Conservation (phyloP, 1,284 basidiomycete genomes). For the Porodaedalea pini region DNA sequence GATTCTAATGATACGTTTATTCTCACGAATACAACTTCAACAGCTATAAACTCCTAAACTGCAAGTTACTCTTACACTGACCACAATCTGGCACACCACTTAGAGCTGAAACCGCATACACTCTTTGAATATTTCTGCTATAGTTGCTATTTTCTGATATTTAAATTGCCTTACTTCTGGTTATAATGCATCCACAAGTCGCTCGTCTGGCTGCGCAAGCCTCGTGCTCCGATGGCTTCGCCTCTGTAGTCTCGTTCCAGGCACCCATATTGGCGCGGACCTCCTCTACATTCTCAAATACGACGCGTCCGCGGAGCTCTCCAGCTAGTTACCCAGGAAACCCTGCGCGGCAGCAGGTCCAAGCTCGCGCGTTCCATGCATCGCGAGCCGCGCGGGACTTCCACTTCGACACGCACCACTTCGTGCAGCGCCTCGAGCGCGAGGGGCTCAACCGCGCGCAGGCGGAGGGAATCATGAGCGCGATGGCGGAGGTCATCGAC, state of each 20-base stretch:
- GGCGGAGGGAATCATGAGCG: conserved; percentile 92
- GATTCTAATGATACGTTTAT: too few species aligned
- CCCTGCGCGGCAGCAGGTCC: background rate
- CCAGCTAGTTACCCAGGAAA: too few species aligned
- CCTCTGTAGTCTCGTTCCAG: background rate
- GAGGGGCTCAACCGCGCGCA: conserved; percentile 86
- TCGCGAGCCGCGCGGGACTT: conserved; percentile 37
- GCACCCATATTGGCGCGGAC: background rate
- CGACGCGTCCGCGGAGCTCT: background rate
- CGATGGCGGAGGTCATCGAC: conserved; percentile 92
- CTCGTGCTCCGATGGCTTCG: background rate
- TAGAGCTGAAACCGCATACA: background rate
- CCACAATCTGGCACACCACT: too few species aligned
- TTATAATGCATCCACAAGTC: background rate
- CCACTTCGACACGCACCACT: conserved; percentile 93
- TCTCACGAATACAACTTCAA: background rate
- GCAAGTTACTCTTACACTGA: too few species aligned
- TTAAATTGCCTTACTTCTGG: too few species aligned
- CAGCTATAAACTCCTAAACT: background rate
- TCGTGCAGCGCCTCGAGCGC: conserved; percentile 83
- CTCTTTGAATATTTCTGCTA: background rate
- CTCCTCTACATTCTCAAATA: background rate
- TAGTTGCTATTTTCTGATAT: background rate
- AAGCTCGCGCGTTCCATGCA: conserved; percentile 5
- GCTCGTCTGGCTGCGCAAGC: background rate